Base-by-base conservation (phyloP, 805 yeast species). In the Clavispora fructus region DNA sequence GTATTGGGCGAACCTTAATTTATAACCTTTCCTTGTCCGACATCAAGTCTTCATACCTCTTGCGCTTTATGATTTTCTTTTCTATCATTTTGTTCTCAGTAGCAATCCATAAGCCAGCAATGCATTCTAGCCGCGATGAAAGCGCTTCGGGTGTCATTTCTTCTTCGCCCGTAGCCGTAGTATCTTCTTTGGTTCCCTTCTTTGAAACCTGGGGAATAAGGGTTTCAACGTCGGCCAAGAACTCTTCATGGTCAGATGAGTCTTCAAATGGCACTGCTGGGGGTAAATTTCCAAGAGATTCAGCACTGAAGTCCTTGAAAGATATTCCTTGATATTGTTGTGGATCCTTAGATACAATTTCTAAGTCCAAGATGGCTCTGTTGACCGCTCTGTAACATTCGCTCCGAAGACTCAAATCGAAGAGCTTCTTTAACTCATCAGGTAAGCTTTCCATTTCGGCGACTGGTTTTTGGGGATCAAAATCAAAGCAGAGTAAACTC, bases 341-440 rank as follows among this genome's bases (percentile, higher is more conserved):
- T 11, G 46, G 47, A 7, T 40, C 41, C 16, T 35, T 25, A 17
- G 40, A 45, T 4, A 41, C 33, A 6, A 4, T 40, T 14, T 57
- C 56, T 28, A 71, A 59, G 42, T 71, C 62, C 39, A 87, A 64
- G 7, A 86, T 79, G 5, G 83, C 81, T 55, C 75, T 75, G 63
- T 90, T 90, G 11, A 90, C 89, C 33, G 82, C 61, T 32, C 80
- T 73, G 10, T 90, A 87, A 46, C 92, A 82, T 47, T 79, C 82
- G 14, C 73, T 67, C 43, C 96, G 70, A 52, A 85, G 62, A 33
- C 81, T 73, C 37, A 83, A 63, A 50, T 85, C 80, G 60, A 85
- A 72, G 35, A 87, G 64, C 19, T 68, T 68, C 39, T 75, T 67
- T 51, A 88, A 65, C 50, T 78, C 79, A 27, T 65, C 65, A 0